phyloP scores from a whole-genome alignment of 2,329 filamentous ascomycete species.

The Fragosphaeria purpurea region DNA sequence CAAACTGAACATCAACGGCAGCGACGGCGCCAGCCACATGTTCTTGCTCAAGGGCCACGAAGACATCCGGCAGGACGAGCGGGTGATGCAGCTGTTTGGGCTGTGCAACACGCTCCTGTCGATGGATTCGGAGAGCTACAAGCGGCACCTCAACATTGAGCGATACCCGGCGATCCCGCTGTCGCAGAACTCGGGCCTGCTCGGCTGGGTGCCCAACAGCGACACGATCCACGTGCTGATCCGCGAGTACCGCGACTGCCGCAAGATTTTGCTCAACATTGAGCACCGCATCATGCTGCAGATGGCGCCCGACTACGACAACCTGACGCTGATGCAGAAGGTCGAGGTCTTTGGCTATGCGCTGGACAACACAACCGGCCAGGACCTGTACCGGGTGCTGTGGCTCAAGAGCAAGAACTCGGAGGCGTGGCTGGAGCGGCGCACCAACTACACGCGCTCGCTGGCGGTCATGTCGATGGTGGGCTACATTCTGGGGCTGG shows the following conservation, averaged over 20 bases:
- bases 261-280: constrained; percentile 96
- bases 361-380: constrained; percentile 96
- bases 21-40: constrained; percentile 77
- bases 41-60: constrained; percentile 98
- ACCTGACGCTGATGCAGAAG: constrained; percentile 98
- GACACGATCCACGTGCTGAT: constrained; percentile 96
- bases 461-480: constrained; percentile 99
- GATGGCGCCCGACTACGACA: constrained; percentile 98
- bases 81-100: constrained; percentile 98
- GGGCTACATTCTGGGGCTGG: constrained; percentile 95
- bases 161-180: constrained; percentile 93
- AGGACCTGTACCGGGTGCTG: constrained; percentile 93
- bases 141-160: constrained; percentile 93
- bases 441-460: constrained; percentile 97
- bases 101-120: constrained; percentile 91
- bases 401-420: constrained; percentile 99
- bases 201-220: constrained; percentile 96
- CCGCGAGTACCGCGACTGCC: constrained; percentile 90
- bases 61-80: constrained; percentile 96
- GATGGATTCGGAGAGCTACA: constrained; percentile 92
- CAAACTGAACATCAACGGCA: constrained; percentile 79
- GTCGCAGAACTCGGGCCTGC: constrained; percentile 87
- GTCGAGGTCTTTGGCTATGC: constrained; percentile 99
- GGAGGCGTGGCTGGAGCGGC: constrained; percentile 91
- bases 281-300: constrained; percentile 99